Evolutionary conservation across 805 yeast species (phyloP).

Genomic region (Pichia paraexigua): DNA sequence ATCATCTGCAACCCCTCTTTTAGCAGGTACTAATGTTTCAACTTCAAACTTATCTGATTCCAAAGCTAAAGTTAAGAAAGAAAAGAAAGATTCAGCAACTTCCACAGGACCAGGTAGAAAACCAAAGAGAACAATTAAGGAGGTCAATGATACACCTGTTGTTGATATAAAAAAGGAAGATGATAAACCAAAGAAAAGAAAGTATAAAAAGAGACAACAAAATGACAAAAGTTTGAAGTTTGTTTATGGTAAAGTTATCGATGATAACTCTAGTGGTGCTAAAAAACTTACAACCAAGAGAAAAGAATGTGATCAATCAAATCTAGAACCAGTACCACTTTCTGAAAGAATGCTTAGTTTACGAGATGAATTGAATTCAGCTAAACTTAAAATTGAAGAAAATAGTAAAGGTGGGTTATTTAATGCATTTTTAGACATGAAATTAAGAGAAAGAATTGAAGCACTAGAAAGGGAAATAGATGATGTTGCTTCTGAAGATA

Average conservation of each 20-base stretch:
- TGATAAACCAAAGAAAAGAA: background rate
- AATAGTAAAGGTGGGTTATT: constrained; percentile 5
- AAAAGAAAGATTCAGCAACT: background rate
- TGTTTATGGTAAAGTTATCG: constrained; percentile 3
- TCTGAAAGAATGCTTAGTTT: background rate
- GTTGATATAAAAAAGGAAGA: background rate
- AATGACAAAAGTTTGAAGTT: constrained; percentile 4
- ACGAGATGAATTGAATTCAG: background rate
- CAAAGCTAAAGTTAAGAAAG: background rate
- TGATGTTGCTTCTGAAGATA: background rate
- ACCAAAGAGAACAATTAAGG: background rate
- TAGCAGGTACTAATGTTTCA: background rate
- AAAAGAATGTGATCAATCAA: background rate
- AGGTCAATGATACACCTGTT: background rate
- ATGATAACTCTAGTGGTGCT: background rate
- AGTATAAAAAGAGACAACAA: constrained; percentile 1
- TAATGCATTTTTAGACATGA: constrained; percentile 10
- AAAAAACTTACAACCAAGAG: background rate
- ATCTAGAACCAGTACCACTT: background rate
- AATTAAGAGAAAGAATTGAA: constrained; percentile 8
- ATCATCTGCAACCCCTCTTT: background rate
- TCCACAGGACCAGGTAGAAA: background rate
- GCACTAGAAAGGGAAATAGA: constrained; percentile 1
- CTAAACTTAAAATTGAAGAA: constrained; percentile 1
- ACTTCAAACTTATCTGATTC: background rate